Conservation (phyloP, 2,329 filamentous ascomycete species). For the Microdochium nivale region DNA sequence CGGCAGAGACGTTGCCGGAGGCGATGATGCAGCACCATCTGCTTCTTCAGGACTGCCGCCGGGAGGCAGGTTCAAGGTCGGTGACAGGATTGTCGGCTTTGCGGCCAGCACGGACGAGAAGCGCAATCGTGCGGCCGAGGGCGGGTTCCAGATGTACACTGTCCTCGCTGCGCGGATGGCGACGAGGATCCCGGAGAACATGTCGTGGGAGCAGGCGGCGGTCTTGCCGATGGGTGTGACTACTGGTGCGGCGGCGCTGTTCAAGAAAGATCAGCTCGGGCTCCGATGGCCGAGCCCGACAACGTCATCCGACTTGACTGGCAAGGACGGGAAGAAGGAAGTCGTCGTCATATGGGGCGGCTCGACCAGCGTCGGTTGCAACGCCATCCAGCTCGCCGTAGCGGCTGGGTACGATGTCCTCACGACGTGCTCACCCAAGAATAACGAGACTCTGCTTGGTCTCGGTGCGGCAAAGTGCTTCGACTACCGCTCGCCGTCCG, state of each 20-base stretch:
- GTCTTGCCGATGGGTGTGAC: not conserved
- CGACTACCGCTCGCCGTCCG: constrained; percentile 18
- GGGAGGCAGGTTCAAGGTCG: not conserved
- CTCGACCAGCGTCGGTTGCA: constrained; percentile 18
- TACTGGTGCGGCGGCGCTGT: not conserved
- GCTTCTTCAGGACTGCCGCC: no score
- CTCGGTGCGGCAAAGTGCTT: constrained; percentile 21
- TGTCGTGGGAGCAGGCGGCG: not conserved
- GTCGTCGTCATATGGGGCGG: constrained; percentile 17
- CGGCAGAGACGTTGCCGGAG: not conserved
- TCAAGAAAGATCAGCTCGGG: not conserved
- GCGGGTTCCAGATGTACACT: not conserved
- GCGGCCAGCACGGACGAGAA: not conserved
- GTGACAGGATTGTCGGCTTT: not conserved
- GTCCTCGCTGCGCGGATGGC: not conserved
- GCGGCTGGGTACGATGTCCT: constrained; percentile 18
- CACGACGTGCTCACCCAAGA: constrained; percentile 16
- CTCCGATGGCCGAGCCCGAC: not conserved
- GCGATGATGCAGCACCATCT: not conserved
- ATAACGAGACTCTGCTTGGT: constrained; percentile 15
- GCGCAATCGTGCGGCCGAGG: not conserved
- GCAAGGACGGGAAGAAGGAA: not conserved
- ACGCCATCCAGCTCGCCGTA: constrained; percentile 18
- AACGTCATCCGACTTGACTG: not conserved
- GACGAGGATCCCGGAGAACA: not conserved